Evolutionary conservation across 2,329 filamentous ascomycete species (phyloP), one percentile per base, ranked within the genome.

Genomic region (Ophiocordyceps unilateralis): DNA sequence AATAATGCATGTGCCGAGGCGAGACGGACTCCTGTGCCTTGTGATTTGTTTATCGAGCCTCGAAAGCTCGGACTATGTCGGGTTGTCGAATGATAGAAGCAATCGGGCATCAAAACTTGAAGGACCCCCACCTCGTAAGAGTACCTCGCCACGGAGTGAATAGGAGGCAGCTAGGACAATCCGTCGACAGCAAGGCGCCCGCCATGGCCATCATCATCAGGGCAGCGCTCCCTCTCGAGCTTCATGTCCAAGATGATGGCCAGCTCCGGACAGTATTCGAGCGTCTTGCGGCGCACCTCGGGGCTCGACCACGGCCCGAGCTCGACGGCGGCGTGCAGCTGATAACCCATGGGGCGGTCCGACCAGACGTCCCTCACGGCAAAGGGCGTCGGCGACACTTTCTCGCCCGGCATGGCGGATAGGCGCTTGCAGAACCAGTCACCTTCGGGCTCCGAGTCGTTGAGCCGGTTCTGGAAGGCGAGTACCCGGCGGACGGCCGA

Each of bases 231-330:
- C 38, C 62, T 54, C 55, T 70, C 66, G 11, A 72, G 55, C 54
- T 72, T 72, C 72, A 76, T 75, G 37, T 69, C 64, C 61, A 74
- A 64, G 45, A 73, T 68, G 52, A 75, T 59, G 48, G 61, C 65
- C 19, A 76, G 53, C 53, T 76, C 72, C 2, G 72, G 72, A 47
- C 72, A 76, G 55, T 75, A 76, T 17, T 67, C 58, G 47, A 72
- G 68, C 21, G 73, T 70, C 43, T 61, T 54, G 48, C 65, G 61
- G 28, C 72, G 59, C 46, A 63, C 58, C 2, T 49, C 51, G 2
- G 54, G 55, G 41, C 67, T 55, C 45, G 62, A 62, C 71, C 71
- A 75, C 15, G 73, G 64, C 3, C 52, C 57, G 20, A 63, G 61
- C 19, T 60, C 51, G 4, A 74, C 4, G 54, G 20, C 55, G 62